Base-by-base conservation (phyloP, 2,329 filamentous ascomycete species). In the Sporothrix sp. region DNA sequence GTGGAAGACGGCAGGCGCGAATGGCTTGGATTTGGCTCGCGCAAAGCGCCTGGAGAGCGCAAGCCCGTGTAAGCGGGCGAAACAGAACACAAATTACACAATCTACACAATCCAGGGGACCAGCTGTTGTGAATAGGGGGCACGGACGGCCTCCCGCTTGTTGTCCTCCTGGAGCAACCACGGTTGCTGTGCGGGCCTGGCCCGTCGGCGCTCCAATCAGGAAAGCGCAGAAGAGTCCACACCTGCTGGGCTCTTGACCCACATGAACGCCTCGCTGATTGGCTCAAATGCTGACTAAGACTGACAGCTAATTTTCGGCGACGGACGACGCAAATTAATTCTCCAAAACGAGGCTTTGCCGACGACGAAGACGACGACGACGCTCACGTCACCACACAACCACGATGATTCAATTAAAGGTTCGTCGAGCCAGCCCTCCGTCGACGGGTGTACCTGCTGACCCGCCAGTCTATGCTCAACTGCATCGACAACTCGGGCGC, bases 401-500 rank as follows among this genome's bases (percentile, higher is more conserved):
- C 77, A 84, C 70, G 60, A 97, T 95, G 87, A 94, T 95, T 71
- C 88, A 93, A 79, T 71, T 93, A 76, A 91, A 91, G 82, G 86
- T 82, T 54, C 2, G 7, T 4, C 9, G 14, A 20, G 8, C 7
- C 7, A n/a, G n/a, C n/a, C n/a, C n/a, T n/a, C n/a, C n/a, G n/a
- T n/a, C n/a, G n/a, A n/a, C n/a, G n/a, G n/a, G n/a, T n/a, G n/a
- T n/a, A n/a, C n/a, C 21, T 25, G 38, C 52, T 40, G 21, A 48
- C 33, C 13, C 7, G 0, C 6, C 60, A 96, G 93, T 86, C 90
- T 66, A 88, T 98, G 81, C 80, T 98, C 62, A 96, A 93, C 72
- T 97, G 93, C 83, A 97, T 98, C 81, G 93, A 98, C 84, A 98
- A 96, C 76, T 97, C 93, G 58, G 93, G 93, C 66, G 93, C 93